phyloP scores from a whole-genome alignment of 2,329 filamentous ascomycete genomes.

The Colletotrichum chlorophyti region DNA sequence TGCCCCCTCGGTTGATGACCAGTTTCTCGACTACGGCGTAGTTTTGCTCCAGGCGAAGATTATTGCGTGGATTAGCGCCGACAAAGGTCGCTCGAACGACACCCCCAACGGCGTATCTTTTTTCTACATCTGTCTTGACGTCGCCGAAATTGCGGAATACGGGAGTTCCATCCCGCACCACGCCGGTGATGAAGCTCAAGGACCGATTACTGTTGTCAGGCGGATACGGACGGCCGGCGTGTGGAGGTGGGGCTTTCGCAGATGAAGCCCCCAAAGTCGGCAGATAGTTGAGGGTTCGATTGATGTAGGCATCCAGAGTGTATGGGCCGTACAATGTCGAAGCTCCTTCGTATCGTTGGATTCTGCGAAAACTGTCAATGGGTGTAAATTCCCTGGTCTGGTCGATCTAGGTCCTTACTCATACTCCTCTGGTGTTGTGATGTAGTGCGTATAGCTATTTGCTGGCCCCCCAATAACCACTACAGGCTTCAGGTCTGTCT shows the following conservation, averaged over 20 bases:
- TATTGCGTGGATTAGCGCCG: constrained; percentile 88
- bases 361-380: constrained; percentile 34
- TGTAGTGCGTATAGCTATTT: constrained; percentile 87
- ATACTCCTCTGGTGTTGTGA: constrained; percentile 73
- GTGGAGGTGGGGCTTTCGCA: constrained; percentile 8
- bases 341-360: constrained; percentile 91
- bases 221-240: constrained; percentile 63
- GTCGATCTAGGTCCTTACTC: constrained; percentile 34
- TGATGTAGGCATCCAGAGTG: constrained; percentile 86
- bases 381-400: constrained; percentile 27
- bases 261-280: constrained; percentile 14
- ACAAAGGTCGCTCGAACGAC: constrained; percentile 74
- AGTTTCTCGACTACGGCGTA: constrained; percentile 78
- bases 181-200: constrained; percentile 79
- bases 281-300: constrained; percentile 61
- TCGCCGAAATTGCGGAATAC: constrained; percentile 74
- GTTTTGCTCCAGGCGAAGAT: constrained; percentile 78
- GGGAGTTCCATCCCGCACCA: constrained; percentile 74
- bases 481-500: constrained; percentile 57
- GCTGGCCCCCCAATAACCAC: constrained; percentile 87
- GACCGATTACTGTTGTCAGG: constrained; percentile 80
- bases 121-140: constrained; percentile 59
- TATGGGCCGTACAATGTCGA: constrained; percentile 87
- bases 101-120: constrained; percentile 63
- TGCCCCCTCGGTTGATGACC: constrained; percentile 35